Conservation (phyloP, 441 rosid genomes). For the Aleurites moluccanus region DNA sequence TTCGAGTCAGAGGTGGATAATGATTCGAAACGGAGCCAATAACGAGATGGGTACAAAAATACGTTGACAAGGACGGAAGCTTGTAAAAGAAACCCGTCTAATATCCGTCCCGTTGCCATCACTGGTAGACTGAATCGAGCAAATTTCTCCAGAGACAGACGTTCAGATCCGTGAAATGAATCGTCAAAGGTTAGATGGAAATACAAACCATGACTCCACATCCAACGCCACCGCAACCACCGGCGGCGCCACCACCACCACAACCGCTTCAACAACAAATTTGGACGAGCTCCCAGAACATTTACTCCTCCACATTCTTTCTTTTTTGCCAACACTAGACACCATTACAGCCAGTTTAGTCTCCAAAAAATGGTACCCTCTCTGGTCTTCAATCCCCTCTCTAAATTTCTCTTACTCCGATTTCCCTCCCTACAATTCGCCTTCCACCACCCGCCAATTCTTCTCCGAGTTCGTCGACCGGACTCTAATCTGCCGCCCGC, state of each 20-base stretch:
- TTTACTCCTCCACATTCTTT: constrained; percentile 15
- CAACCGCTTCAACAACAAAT: background rate
- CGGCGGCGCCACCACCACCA: background rate
- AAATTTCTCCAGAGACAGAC: background rate
- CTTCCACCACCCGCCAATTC: constrained; percentile 17
- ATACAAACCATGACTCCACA: background rate
- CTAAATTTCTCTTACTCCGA: constrained; percentile 6
- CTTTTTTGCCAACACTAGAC: constrained; percentile 18
- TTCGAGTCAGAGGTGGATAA: too few relatives aligned
- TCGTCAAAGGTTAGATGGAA: too few relatives aligned
- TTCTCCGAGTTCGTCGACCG: constrained; percentile 22
- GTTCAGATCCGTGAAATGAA: background rate
- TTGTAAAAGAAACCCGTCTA: too few relatives aligned
- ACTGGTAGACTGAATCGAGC: too few relatives aligned
- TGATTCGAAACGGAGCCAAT: too few relatives aligned
- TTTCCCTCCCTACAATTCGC: constrained; percentile 18
- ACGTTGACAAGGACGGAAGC: too few relatives aligned
- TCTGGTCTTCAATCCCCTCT: constrained; percentile 10
- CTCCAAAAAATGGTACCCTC: constrained; percentile 9
- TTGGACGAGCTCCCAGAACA: constrained; percentile 7
- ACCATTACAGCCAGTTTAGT: constrained; percentile 18
- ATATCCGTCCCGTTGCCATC: too few relatives aligned
- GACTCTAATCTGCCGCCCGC: constrained; percentile 1
- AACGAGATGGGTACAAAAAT: too few relatives aligned
- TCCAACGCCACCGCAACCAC: background rate